Evolutionary conservation across 257 asterid species (phyloP), one percentile per base, ranked within the genome.

Genomic region (Striga asiatica): DNA sequence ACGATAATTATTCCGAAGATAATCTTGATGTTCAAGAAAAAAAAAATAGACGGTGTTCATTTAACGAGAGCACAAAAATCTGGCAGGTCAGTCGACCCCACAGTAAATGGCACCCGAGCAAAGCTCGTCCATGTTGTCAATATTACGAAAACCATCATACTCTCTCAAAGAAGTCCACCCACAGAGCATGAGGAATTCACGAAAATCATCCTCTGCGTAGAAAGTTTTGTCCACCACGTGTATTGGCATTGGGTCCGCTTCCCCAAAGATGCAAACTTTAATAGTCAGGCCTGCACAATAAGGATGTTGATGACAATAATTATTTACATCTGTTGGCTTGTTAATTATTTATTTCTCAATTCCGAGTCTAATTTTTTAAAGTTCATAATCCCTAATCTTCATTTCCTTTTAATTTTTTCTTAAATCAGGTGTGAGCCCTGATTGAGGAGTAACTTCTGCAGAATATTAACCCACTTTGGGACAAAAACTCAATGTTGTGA

Each of bases 91-190:
- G 8, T 20, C 69, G 22, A 65, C 68, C 47, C 94, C 88, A 2
- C 95, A 88, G 29, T 86, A 86, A 2, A 80, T 50, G 7, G 70
- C 93, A 52, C 83, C 88, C 0, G 91, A 91, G 62, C 80, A 73
- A 18, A 86, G 93, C 66, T 80, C 94, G 4, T 82, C 88, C 82
- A 86, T 46, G 12, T 45, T 72, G 59, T 83, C 94, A 24, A 80
- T 55, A 46, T 73, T 73, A 31, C 95, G 67, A 56, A 60, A 80
- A 0, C 92, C 88, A 49, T 70, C 69, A 72, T 63, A 82, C 73
- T 82, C 91, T 64, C 88, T 68, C 78, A 83, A 65, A 60, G 81
- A 78, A 28, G 78, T 73, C 94, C 94, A 86, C 18, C 91, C 78
- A 28, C 91, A 82, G 0, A 82, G 80, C 0, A 81, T 51, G 31